Base-by-base conservation (phyloP, 345 rosid species). In the Syzygium grande region DNA sequence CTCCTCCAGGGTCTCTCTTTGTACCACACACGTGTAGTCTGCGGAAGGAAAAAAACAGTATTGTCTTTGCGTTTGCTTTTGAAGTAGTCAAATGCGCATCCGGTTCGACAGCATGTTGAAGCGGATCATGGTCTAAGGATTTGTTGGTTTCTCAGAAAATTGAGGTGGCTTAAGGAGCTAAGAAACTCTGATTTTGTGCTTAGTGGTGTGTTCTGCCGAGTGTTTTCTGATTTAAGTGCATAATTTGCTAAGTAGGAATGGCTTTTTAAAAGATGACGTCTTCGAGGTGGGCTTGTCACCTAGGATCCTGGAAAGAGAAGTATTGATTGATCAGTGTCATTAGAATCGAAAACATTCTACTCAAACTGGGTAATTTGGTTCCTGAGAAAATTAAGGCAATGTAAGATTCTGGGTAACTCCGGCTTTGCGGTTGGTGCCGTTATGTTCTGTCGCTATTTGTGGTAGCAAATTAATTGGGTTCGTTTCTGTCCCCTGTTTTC, bases 1-100 rank as follows among this genome's bases (percentile, higher is more conserved):
- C 95, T 97, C 58, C 95, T 97, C 25, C 54, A 91, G 96, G 98
- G 93, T 84, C 68, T 38, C 16, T 5, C 15, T 56, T 30, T 86
- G 49, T 73, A 22, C 38, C 19, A 34, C 38, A 5, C 49, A 34
- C 38, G 6, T 73, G 19, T 73, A 17, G 43, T 34, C 38, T 34
- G 49, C 38, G 4, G 80, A 34, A 73, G 21, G 80, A 9, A 16
- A 30, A 2, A 13, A 30, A 23, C 7, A 53, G 8, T 12, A 59
- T n/a, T n/a, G 30, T 27, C 68, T 27, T 11, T 59, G 27, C 16
- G 30, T 73, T 73, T 73, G 25, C 80, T 34, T 34, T 0, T 73
- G 80, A 2, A 73, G 43, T 73, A 34, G 46, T 34, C 25, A 34
- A 49, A 49, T 73, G 46, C 11, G 25, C 61, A 56, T 56, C n/a